Conservation (phyloP, 2,329 filamentous ascomycete species). For the Epichloe amarillans region DNA sequence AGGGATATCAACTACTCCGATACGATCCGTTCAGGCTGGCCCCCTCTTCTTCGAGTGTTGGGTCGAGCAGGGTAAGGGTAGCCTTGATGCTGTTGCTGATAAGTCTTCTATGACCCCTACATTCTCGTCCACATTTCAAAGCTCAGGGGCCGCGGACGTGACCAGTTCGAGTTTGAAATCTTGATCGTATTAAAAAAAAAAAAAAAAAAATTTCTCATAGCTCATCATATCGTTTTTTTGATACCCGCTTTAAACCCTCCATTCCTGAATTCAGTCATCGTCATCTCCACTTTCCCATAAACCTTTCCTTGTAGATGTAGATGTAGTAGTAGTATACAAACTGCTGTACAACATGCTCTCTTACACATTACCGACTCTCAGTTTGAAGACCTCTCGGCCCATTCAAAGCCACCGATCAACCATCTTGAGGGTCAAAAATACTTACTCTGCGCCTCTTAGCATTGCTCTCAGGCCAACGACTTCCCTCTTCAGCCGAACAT, state of each 20-base stretch:
- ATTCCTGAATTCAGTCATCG: neutral
- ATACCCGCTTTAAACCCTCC: neutral
- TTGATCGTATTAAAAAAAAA: neutral
- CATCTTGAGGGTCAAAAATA: constrained; percentile 12
- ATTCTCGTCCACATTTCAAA: neutral
- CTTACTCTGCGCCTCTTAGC: constrained; percentile 31
- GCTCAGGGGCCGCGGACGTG: neutral
- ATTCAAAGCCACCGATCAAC: constrained; percentile 5
- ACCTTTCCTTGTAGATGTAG: neutral
- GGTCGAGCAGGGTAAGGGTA: constrained; percentile 32
- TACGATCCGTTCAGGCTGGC: constrained; percentile 42
- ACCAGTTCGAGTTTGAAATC: neutral
- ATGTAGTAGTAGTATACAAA: constrained; percentile 3
- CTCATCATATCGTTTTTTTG: neutral
- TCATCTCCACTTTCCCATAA: neutral
- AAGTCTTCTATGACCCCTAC: neutral
- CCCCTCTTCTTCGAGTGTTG: constrained; percentile 51
- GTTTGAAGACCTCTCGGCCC: neutral
- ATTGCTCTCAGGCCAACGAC: constrained; percentile 54
- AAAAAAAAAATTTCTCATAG: neutral
- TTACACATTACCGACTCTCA: neutral
- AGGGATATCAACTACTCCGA: constrained; percentile 30
- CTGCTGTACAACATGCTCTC: neutral
- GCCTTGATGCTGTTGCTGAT: neutral
- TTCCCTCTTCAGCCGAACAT: constrained; percentile 69